Percentiles rank a stretch among this genome's conserved stretches.
phyloP scores from a whole-genome alignment of 2,329 filamentous ascomycete genomes.

The Xylaria sp. region DNA sequence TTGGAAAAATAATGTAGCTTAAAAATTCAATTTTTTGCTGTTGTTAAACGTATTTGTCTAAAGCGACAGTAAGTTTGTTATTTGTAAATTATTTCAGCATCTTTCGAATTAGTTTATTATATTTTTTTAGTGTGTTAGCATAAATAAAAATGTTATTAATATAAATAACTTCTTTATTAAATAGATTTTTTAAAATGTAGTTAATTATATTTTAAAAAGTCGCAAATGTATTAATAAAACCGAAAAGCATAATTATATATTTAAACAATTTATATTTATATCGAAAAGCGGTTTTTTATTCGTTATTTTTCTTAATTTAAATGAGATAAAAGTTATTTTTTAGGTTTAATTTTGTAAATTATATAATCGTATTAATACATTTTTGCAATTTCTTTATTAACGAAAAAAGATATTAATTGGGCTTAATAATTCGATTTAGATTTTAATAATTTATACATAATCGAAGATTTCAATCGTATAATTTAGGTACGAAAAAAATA shows the following conservation, averaged over 20 bases:
- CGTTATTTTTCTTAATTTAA: conserved; percentile 27
- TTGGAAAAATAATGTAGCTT: conserved; percentile 32
- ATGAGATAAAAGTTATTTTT: conserved; percentile 23
- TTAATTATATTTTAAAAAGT: conserved; percentile 18
- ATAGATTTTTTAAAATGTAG: conserved; percentile 3
- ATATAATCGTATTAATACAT: conserved; percentile 13
- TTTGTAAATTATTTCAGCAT: conserved; percentile 17
- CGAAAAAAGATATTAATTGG: conserved; percentile 28
- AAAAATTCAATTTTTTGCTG: conserved; percentile 34
- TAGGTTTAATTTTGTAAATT: conserved; percentile 18
- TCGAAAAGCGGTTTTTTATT: conserved; percentile 38
- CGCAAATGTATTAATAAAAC: conserved; percentile 24
- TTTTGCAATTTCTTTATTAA: conserved; percentile 27
- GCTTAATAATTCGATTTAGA: conserved; percentile 32
- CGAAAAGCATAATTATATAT: conserved; percentile 37
- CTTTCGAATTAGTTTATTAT: conserved; percentile 29
- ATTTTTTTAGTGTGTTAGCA: conserved; percentile 26
- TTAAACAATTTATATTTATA: conserved; percentile 32
- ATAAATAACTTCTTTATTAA: conserved; percentile 17
- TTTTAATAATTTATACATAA: conserved; percentile 30
- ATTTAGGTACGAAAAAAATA: conserved; percentile 25
- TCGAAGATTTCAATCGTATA: conserved; percentile 15
- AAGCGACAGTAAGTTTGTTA: conserved; percentile 15
- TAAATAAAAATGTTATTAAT: conserved; percentile 33
- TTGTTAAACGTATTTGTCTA: conserved; percentile 38